Evolutionary conservation across 1,139 yeast species (phyloP), one percentile per base, ranked within the genome.

Genomic region (Geotrichum candidum): DNA sequence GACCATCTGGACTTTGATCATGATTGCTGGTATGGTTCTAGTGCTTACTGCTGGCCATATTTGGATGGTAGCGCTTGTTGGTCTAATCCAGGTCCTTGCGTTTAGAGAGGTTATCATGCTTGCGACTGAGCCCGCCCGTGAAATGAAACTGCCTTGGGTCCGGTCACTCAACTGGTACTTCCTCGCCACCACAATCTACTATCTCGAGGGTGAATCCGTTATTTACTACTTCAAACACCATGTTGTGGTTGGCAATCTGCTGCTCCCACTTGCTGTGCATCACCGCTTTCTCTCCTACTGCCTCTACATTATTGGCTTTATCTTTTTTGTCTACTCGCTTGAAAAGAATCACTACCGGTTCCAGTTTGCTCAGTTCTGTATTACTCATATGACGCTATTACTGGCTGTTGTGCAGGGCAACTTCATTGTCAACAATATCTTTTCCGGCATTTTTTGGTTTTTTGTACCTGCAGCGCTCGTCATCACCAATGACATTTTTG

Each of bases 351-450:
- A 84, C 73, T 86, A 90, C 74, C 86, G 85, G 73, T 91, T 90
- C 77, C 99, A 94, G 77, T 92, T 94, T 78, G 90, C 95, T 33
- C 97, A 95, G 72, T 83, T 94, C 69, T 90, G 97, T 75, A 84
- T 90, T 64, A 92, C 98, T 1, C 98, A 94, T 74, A 91, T 92
- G 96, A 91, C 96, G 27, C 78, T 95, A 67, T 77, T 94, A 66
- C 77, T 94, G 65, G 97, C 94, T 64, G 96, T 95, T 46, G 86
- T 90, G 77, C 99, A 95, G 77, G 94, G 96, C 53, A 97, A 94
- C 74, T 85, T 94, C 73, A 89, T 95, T 71, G 91, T 90, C 68
- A 90, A 86, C 71, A 95, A 94, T 74, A 88, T 94, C 64, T 82
- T 92, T 69, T 88, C 86, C 67, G 99, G 99, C 22, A 79, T 94